Evolutionary conservation across 495 filamentous ascomycete genomes (phyloP), one percentile per base, ranked within the genome.

Genomic region (Friedmanniomyces simplex): DNA sequence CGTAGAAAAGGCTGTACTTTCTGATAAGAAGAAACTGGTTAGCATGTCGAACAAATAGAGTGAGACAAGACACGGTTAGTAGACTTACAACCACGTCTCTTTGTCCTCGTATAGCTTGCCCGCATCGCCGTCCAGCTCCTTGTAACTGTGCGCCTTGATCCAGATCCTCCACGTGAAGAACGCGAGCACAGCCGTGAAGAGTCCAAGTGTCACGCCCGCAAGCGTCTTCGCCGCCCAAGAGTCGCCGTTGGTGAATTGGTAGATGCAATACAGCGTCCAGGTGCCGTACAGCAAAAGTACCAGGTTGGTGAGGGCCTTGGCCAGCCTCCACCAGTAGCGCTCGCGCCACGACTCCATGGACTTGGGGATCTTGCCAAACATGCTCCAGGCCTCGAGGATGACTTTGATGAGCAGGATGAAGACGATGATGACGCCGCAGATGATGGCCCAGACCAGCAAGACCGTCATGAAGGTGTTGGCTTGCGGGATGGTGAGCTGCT

Each of bases 401-500:
- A 96, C 83, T 72, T 98, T 98, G 66, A 97, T 76, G 2, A 96
- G 74, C 30, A 98, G 75, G 52, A 98, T 91, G 39, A 85, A 84
- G 21, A 96, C 89, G 26, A 83, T 83, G 59, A 98, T 88, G 10
- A 82, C 81, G 4, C 82, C 93, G 52, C 97, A 77, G 26, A 95
- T 79, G 60, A 95, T 91, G 58, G 87, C 86, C 55, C 93, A 94
- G 50, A 97, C 78, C 50, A 96, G 71, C 1, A 97, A 75, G 6
- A 96, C 82, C 0, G 93, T 96, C 91, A 98, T 95, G 72, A 98
- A 98, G 8, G 88, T 90, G 70, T 97, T 93, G 11, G 87, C 82
- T 52, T 86, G 80, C 8, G 93, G 93, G 54, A 98, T 86, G 54
- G 78, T 77, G 22, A 96, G 76, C 66, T 91, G 77, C 61, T 95